Percentiles rank a stretch among this genome's conserved stretches.
These are phyloP conservation scores for Colletotrichum somersetense DNA, from an alignment of 2,329 filamentous ascomycete species.

Conservation along the genomic window DNA sequence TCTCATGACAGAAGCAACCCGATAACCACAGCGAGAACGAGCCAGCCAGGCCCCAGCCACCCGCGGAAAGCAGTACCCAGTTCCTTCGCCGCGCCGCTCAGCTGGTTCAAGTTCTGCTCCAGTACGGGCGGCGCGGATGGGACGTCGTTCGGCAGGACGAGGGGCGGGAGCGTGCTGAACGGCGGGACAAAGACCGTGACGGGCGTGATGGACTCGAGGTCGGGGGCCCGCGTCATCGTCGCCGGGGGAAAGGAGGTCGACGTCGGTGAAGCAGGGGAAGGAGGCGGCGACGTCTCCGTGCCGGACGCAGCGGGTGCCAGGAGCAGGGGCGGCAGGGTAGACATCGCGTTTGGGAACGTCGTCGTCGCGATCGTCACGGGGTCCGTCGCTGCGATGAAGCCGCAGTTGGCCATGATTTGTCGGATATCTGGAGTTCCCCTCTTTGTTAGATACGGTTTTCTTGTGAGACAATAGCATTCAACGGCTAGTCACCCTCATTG, in stretches of 20 bases:
- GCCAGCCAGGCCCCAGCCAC: not conserved
- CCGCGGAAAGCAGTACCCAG: not conserved
- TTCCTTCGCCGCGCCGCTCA: not conserved
- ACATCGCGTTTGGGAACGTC: not conserved
- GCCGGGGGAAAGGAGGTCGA: too few relatives aligned
- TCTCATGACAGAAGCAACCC: not conserved
- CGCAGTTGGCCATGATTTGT: slow-evolving; percentile 34
- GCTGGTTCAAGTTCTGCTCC: not conserved
- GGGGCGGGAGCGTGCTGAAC: slow-evolving; percentile 20
- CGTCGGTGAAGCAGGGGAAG: not conserved
- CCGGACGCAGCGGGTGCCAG: slow-evolving; percentile 6
- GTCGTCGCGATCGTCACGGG: not conserved
- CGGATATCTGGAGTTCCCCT: slow-evolving; percentile 12
- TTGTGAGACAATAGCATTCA: not conserved
- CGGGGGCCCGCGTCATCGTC: not conserved
- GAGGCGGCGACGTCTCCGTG: not conserved
- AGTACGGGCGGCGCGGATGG: not conserved
- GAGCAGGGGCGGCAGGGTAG: not conserved
- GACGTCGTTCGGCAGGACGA: slow-evolving; percentile 24
- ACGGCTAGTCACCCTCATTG: slow-evolving; percentile 9
- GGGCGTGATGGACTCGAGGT: slow-evolving; percentile 5
- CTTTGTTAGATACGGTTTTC: too few relatives aligned
- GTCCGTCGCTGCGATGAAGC: slow-evolving; percentile 13
- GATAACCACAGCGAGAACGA: not conserved
- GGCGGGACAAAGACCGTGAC: slow-evolving; percentile 34